These are phyloP conservation scores for Pontederia paniculata DNA, from an alignment of 176 grass and related monocot genomes.

Conservation along the genomic window DNA sequence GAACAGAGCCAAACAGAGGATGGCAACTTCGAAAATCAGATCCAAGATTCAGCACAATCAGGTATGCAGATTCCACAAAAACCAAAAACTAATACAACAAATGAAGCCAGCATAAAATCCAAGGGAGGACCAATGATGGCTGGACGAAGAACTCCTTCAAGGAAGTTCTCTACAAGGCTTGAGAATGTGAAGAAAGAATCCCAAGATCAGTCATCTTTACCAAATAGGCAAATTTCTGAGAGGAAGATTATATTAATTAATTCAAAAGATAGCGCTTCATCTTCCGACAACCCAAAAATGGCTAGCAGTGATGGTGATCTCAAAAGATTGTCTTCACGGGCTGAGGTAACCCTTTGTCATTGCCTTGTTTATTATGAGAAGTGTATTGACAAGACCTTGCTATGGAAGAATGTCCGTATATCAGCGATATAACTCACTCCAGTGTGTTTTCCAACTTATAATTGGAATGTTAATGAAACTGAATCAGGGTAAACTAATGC, in stretches of 20 bases:
- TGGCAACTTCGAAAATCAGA: background rate
- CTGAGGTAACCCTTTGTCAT: slow-evolving; percentile 28
- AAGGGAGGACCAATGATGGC: background rate
- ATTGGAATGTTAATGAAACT: background rate
- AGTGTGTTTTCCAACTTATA: slow-evolving; percentile 5
- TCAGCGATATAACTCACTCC: background rate
- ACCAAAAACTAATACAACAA: background rate
- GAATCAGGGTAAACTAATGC: slow-evolving; percentile 10
- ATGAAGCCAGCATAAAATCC: slow-evolving; percentile 14
- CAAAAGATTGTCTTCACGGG: slow-evolving; percentile 19
- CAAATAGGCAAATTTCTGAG: slow-evolving; percentile 25
- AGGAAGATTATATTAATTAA: slow-evolving; percentile 21
- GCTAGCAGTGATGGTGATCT: background rate
- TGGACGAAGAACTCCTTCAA: slow-evolving; percentile 21
- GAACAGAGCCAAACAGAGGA: background rate
- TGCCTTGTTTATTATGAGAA: background rate
- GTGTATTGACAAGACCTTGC: background rate
- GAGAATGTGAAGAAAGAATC: slow-evolving; percentile 26
- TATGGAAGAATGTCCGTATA: background rate
- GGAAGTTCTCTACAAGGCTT: slow-evolving; percentile 22
- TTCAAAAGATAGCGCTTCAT: slow-evolving; percentile 16
- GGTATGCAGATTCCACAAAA: slow-evolving; percentile 17
- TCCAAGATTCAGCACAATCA: slow-evolving; percentile 6
- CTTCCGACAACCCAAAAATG: background rate
- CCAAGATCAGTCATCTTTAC: slow-evolving; percentile 22